Conservation (phyloP, 2,329 filamentous ascomycete species). For the Cordyceps militaris region DNA sequence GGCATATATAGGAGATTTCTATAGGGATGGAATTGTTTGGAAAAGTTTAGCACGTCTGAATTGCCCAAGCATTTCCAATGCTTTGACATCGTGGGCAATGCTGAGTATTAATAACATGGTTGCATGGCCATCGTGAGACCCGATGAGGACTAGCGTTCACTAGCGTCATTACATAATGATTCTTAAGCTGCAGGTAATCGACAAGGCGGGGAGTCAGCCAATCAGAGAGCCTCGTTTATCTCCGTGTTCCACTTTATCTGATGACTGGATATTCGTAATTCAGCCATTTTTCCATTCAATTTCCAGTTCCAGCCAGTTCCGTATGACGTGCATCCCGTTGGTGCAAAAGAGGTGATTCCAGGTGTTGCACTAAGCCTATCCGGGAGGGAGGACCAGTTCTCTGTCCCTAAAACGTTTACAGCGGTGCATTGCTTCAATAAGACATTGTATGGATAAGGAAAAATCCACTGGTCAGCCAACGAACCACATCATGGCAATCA, state of each 20-base stretch:
- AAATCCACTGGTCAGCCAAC: too few relatives aligned
- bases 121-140: neutral
- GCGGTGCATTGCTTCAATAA: too few relatives aligned
- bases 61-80: constrained; percentile 18
- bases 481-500: too few relatives aligned
- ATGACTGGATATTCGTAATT: constrained; percentile 9
- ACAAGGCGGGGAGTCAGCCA: neutral
- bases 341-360: too few relatives aligned
- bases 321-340: too few relatives aligned
- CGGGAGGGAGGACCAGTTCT: too few relatives aligned
- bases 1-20: constrained; percentile 40
- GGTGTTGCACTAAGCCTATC: too few relatives aligned
- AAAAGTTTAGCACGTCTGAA: constrained; percentile 5
- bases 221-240: neutral
- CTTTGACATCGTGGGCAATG: constrained; percentile 8
- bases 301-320: too few relatives aligned
- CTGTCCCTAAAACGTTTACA: too few relatives aligned
- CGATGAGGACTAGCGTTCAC: constrained; percentile 1
- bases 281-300: too few relatives aligned
- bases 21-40: neutral
- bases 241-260: neutral
- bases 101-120: neutral
- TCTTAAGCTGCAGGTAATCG: constrained; percentile 6
- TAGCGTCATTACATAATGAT: constrained; percentile 12
- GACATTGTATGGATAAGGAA: too few relatives aligned